These are phyloP conservation scores for Nicotiana paniculata DNA, from an alignment of 257 asterid species.

Conservation along the genomic window DNA sequence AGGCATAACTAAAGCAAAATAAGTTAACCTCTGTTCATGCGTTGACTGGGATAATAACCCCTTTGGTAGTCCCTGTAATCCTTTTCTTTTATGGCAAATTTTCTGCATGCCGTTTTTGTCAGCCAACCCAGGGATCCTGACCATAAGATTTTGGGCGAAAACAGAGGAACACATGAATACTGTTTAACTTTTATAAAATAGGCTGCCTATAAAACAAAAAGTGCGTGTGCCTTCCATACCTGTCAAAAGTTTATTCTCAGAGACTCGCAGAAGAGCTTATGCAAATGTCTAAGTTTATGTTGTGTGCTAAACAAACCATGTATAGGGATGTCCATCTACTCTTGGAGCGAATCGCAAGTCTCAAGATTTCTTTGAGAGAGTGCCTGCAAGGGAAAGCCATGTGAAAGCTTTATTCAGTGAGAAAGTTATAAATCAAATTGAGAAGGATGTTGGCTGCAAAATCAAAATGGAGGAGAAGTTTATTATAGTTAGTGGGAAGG, in stretches of 20 bases:
- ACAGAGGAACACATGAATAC: background rate
- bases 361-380: conserved; percentile 94
- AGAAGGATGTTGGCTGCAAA: conserved; percentile 90
- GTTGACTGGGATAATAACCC: background rate
- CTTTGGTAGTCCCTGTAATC: background rate
- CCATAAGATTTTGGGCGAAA: background rate
- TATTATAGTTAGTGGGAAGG: conserved; percentile 95
- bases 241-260: background rate
- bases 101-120: background rate
- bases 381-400: conserved; percentile 87
- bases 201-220: background rate
- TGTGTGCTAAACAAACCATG: conserved; percentile 17
- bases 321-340: conserved; percentile 95
- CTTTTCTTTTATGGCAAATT: background rate
- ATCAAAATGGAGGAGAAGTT: conserved; percentile 87
- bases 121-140: background rate
- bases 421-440: conserved; percentile 75
- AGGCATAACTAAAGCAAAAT: background rate
- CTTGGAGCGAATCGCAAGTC: conserved; percentile 94
- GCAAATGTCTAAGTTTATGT: background rate
- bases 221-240: background rate
- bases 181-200: background rate
- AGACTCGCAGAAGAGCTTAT: background rate
- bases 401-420: conserved; percentile 83
- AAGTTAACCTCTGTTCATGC: background rate